Base-by-base conservation (phyloP, 2,329 filamentous ascomycete species). In the Microsporum canis region DNA sequence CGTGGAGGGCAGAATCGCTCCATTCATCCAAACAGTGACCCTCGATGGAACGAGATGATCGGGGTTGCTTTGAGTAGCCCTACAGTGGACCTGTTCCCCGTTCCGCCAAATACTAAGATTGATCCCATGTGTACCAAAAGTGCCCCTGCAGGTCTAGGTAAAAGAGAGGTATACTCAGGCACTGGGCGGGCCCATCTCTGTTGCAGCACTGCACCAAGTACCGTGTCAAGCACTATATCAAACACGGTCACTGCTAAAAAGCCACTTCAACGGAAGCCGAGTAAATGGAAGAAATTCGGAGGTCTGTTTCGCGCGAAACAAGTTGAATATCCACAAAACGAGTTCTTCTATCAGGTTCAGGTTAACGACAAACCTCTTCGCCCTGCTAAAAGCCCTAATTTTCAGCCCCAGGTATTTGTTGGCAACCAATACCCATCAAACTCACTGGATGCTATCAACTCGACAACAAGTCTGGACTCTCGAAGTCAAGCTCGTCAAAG, bases 11-110 rank as follows among this genome's bases (percentile, higher is more conserved):
- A 14, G 10, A 23, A 10, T 29, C 45, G 45, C 27, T 51, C 45
- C 7, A 27, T 31, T 4, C 45, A 51, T 31, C 45, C 45, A 4
- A 29, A 64, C 10, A 65, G 66, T 23, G 62, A 64, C 39, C 63
- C 65, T 36, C 62, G 62, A 5, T 73, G 75, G 5, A 76, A 77
- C 51, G 74, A 76, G 63, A 78, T 77, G 66, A 90, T 91, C 63
- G 88, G 88, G 7, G 85, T 91, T 79, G 88, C 88, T 1, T 74
- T 90, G 61, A 88, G 87, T 36, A 90, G 87, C 68, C 88, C 88
- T 29, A 75, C 78, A 12, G 66, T 71, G 65, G 47, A 41, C n/a
- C 33, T 39, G 41, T 41, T n/a, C 41, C 47, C 60, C 43, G 34
- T 47, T 1, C 57, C 60, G n/a, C 43, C 53, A 0, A 17, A 27